Evolutionary conservation across 139 green algal species (phyloP).

Genomic region (Chlamydomonas sp.): DNA sequence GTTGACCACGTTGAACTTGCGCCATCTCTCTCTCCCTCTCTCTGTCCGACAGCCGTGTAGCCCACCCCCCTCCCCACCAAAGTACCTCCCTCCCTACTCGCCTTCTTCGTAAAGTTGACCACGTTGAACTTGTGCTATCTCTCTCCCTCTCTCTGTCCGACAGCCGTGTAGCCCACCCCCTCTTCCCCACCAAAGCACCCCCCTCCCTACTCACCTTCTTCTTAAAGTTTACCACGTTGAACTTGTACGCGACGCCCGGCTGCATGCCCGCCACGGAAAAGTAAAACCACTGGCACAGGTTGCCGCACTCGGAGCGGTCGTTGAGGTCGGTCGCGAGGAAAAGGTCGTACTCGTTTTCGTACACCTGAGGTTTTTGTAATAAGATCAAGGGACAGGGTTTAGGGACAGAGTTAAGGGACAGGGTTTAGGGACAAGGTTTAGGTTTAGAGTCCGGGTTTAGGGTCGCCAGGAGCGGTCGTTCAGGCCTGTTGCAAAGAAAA

Average conservation of each 20-base stretch:
- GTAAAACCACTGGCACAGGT: constrained; percentile 46
- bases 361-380: constrained; percentile 24
- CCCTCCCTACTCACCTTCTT: not conserved
- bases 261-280: constrained; percentile 32
- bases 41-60: too few relatives aligned
- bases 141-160: too few relatives aligned
- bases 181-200: constrained; percentile 6
- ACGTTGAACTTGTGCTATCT: constrained; percentile 64
- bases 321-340: constrained; percentile 53
- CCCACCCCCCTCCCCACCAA: too few relatives aligned
- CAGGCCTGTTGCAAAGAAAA: constrained; percentile 51
- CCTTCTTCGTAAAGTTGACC: constrained; percentile 48
- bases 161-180: too few relatives aligned
- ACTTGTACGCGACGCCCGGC: constrained; percentile 40
- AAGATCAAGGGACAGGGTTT: not conserved
- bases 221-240: constrained; percentile 53
- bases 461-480: constrained; percentile 38
- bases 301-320: constrained; percentile 23
- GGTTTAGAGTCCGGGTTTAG: too few relatives aligned
- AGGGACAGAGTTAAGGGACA: too few relatives aligned
- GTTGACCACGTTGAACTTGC: constrained; percentile 5
- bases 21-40: too few relatives aligned
- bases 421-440: too few relatives aligned
- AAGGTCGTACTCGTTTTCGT: constrained; percentile 61
- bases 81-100: too few relatives aligned